Evolutionary conservation across 2,329 filamentous ascomycete species (phyloP), one percentile per base, ranked within the genome.

Genomic region (Colletotrichum chlorophyti): DNA sequence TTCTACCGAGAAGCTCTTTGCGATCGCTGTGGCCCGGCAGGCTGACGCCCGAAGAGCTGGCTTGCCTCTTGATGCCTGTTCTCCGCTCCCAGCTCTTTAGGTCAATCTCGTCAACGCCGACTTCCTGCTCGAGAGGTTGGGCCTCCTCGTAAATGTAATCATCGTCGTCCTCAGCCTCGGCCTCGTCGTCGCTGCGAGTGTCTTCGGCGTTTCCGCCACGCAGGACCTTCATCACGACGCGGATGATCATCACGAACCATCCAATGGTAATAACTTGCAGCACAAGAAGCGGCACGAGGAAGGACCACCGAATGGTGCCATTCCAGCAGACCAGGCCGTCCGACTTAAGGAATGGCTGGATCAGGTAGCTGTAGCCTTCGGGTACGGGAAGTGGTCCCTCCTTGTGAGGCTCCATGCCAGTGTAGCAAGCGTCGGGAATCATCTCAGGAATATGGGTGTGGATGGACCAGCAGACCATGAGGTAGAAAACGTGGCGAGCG

Each of bases 211-310:
- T 81, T 32, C 82, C 84, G 27, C 94, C 93, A 47, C 82, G 84
- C 31, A 98, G 70, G 6, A 98, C 93, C 61, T 89, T 88, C 62
- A 90, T 82, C 19, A 93, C 93, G 3, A 99, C 91, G 55, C 87
- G 86, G 34, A 93, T 75, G 65, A 98, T 97, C 87, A 97, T 90
- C 62, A 80, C 82, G 69, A 98, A 96, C 95, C 95, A 98, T 61
- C 91, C 82, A 31, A 96, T 78, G 27, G 91, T 93, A 50, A 99
- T 83, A 19, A 82, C 78, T 74, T 98, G 93, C 19, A 99, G 81
- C 32, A 88, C 83, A 11, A 96, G 78, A 3, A 99, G 85, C 34
- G 91, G 82, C 9, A 82, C 80, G 14, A 98, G 78, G 77, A 98
- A 98, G 11, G 82, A 80, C 82, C 85, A 90, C 67, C 89, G 88